These are phyloP conservation scores for Przewalskia tangutica DNA, from an alignment of 257 asterid species.

Conservation along the genomic window DNA sequence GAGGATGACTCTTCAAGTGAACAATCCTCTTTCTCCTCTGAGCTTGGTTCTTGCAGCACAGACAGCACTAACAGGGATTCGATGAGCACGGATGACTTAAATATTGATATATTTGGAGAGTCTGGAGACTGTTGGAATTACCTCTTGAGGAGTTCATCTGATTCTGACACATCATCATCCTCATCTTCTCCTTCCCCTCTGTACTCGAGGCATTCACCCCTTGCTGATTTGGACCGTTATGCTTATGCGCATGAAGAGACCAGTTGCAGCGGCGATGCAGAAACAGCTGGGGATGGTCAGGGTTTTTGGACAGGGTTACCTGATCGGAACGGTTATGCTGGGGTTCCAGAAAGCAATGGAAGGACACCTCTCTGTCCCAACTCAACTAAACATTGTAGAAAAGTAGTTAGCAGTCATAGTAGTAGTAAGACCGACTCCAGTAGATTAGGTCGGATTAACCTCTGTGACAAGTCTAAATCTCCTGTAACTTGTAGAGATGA, in stretches of 20 bases:
- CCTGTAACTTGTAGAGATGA: conserved; percentile 33
- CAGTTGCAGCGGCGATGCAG: conserved; percentile 7
- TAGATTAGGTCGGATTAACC: conserved; percentile 31
- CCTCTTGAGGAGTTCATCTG: conserved; percentile 36
- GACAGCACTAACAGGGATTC: conserved; percentile 57
- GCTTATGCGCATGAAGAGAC: conserved; percentile 22
- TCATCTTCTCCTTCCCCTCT: conserved; percentile 53
- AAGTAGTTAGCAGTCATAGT: conserved; percentile 18
- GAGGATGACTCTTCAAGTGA: conserved; percentile 40
- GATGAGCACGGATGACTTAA: conserved; percentile 34
- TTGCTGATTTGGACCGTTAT: conserved; percentile 30
- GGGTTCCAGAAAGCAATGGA: conserved; percentile 8
- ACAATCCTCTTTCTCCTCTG: conserved; percentile 60
- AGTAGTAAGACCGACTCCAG: conserved; percentile 29
- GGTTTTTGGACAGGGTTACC: conserved; percentile 13
- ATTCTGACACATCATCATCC: conserved; percentile 56
- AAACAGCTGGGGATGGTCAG: conserved; percentile 13
- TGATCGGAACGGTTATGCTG: neutral
- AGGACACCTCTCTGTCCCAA: conserved; percentile 17
- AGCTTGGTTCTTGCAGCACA: conserved; percentile 50
- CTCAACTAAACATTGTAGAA: conserved; percentile 25
- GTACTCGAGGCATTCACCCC: conserved; percentile 30
- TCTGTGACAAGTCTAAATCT: conserved; percentile 20
- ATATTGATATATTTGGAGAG: conserved; percentile 37
- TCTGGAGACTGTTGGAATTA: conserved; percentile 18